phyloP scores from a whole-genome alignment of 148 eudicot species.

The Rhododendron ferrugineum region DNA sequence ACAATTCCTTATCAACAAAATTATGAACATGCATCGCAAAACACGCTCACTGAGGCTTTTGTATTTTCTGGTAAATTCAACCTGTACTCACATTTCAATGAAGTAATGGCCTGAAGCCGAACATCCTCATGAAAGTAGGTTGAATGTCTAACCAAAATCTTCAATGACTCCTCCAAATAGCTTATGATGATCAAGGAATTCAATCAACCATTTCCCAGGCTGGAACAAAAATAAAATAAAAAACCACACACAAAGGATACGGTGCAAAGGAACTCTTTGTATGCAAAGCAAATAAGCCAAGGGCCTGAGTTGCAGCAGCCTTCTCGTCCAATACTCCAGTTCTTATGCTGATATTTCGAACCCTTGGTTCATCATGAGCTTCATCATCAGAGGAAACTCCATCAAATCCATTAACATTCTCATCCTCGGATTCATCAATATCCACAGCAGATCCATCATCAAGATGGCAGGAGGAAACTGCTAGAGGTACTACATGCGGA shows the following conservation, averaged over 20 bases:
- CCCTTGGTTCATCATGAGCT: conserved; percentile 91
- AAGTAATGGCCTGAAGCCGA: conserved; percentile 84
- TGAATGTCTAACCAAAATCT: conserved; percentile 74
- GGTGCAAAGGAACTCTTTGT: conserved; percentile 77
- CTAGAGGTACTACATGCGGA: conserved; percentile 90
- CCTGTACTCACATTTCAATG: conserved; percentile 74
- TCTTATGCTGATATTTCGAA: conserved; percentile 85
- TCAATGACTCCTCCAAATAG: conserved; percentile 86
- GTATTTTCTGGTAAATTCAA: background rate
- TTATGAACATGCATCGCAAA: background rate
- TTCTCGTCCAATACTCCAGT: conserved; percentile 98
- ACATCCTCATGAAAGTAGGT: conserved; percentile 95
- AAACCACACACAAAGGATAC: conserved; percentile 55
- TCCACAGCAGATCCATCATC: conserved; percentile 96
- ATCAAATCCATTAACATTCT: conserved; percentile 72
- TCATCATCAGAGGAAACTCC: conserved; percentile 98
- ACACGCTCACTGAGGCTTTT: background rate
- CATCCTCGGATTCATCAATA: conserved; percentile 86
- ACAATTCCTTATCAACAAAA: background rate
- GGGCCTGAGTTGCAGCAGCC: conserved; percentile 98
- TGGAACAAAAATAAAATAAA: background rate
- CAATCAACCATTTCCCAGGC: background rate
- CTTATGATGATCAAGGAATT: conserved; percentile 43
- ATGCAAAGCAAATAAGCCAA: conserved; percentile 89
- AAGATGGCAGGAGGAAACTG: conserved; percentile 86